A percentile compares a stretch with the other conserved stretches of the same genome.
Conservation (phyloP, 441 rosid species). For the Breynia disticha region DNA sequence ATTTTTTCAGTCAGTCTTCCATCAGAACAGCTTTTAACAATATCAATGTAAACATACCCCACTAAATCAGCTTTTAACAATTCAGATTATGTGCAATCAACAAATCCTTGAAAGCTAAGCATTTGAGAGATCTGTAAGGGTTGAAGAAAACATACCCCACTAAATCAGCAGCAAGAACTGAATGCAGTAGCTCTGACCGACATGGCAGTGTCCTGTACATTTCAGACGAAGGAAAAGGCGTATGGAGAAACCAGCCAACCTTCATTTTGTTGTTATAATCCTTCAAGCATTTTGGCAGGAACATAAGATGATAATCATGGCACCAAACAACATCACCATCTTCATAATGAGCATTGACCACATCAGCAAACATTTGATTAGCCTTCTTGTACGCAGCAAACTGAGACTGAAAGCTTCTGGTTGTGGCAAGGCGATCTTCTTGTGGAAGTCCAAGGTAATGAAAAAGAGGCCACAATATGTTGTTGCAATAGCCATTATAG, state of each 20-base stretch:
- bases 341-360: constrained; percentile 81
- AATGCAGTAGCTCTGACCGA: constrained; percentile 79
- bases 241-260: constrained; percentile 99
- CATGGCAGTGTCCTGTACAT: constrained; percentile 96
- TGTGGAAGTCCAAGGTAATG: constrained; percentile 98
- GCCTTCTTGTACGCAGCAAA: constrained; percentile 95
- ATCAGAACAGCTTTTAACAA: no score
- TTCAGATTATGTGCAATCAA: no score
- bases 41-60: no score
- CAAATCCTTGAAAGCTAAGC: neutral
- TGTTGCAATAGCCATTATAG: constrained; percentile 98
- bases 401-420: constrained; percentile 96
- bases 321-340: constrained; percentile 99
- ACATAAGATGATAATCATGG: constrained; percentile 99
- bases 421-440: constrained; percentile 98
- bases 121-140: neutral
- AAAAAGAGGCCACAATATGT: constrained; percentile 95
- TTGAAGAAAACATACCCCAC: constrained; percentile 65
- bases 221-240: constrained; percentile 99
- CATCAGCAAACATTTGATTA: constrained; percentile 96
- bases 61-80: no score
- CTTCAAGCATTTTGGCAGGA: constrained; percentile 90
- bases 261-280: constrained; percentile 73
- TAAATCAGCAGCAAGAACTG: constrained; percentile 97
- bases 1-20: no score